Conservation (phyloP, 1,284 basidiomycete species). For the Xerocomus amazonicus region DNA sequence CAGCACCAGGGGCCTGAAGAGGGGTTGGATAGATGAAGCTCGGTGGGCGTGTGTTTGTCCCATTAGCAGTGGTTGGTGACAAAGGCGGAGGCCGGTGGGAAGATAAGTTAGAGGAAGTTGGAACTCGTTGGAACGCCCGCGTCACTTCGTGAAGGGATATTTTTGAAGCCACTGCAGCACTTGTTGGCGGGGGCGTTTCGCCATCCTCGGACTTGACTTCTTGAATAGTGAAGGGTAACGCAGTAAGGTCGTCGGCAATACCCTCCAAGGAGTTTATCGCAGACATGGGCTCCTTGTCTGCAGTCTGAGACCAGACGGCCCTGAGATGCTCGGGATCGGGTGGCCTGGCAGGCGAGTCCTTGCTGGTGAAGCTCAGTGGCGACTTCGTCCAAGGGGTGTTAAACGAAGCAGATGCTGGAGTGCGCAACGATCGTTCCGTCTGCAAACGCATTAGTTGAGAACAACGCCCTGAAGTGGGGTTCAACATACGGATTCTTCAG, state of each 20-base stretch:
- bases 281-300: constrained; percentile 59
- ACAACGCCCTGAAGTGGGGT: not conserved
- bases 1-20: constrained; percentile 38
- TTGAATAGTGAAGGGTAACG: constrained; percentile 70
- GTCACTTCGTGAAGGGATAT: constrained; percentile 79
- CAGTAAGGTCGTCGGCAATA: constrained; percentile 72
- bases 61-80: constrained; percentile 46
- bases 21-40: constrained; percentile 34
- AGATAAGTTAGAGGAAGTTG: constrained; percentile 44
- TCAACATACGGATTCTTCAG: constrained; percentile 46
- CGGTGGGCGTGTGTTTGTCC: constrained; percentile 44
- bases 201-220: constrained; percentile 81
- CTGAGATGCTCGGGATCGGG: constrained; percentile 78
- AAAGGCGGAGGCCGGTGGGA: constrained; percentile 43
- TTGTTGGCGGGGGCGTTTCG: constrained; percentile 68
- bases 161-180: constrained; percentile 52
- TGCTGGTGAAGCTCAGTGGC: constrained; percentile 50
- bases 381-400: constrained; percentile 58
- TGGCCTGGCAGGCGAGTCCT: constrained; percentile 60
- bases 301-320: constrained; percentile 77
- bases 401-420: constrained; percentile 46
- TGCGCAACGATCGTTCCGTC: constrained; percentile 45
- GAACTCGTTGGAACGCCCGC: constrained; percentile 78
- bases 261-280: constrained; percentile 74
- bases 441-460: constrained; percentile 25